phyloP scores from a whole-genome alignment of 164 flowering plant genomes.

The Aristolochia fimbriata region DNA sequence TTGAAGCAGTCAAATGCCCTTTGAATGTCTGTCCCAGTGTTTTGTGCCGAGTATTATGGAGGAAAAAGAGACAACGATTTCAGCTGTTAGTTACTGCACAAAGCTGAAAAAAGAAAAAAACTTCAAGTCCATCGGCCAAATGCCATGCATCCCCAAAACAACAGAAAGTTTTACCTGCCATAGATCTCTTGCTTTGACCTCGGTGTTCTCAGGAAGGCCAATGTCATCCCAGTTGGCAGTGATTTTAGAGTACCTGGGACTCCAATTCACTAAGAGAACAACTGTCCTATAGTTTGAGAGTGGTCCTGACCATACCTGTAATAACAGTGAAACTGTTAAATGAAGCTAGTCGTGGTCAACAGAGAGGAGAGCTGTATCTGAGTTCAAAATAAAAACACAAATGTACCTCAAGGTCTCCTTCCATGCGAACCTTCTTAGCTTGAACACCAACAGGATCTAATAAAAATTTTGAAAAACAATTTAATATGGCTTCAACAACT shows the following conservation, averaged over 20 bases:
- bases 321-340: not conserved
- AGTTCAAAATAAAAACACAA: not conserved
- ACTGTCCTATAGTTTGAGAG: slow-evolving; percentile 55
- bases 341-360: not conserved
- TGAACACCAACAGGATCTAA: slow-evolving; percentile 71
- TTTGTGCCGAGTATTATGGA: no score
- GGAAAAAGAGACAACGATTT: slow-evolving; percentile 3
- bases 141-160: not conserved
- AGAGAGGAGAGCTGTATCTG: not conserved
- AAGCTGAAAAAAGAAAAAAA: not conserved
- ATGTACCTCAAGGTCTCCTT: slow-evolving; percentile 68
- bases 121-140: no score
- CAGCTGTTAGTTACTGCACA: not conserved
- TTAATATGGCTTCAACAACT: not conserved
- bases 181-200: slow-evolving; percentile 60
- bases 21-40: slow-evolving; percentile 39
- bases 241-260: slow-evolving; percentile 19
- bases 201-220: slow-evolving; percentile 32
- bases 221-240: slow-evolving; percentile 79
- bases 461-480: not conserved
- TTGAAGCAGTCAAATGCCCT: slow-evolving; percentile 36
- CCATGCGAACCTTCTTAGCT: slow-evolving; percentile 68
- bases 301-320: slow-evolving; percentile 81
- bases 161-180: slow-evolving; percentile 45
- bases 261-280: slow-evolving; percentile 45